A percentile compares a stretch with the other conserved stretches of the same genome.
Conservation (phyloP, 2,329 filamentous ascomycete genomes). For the Botryotinia calthae region DNA sequence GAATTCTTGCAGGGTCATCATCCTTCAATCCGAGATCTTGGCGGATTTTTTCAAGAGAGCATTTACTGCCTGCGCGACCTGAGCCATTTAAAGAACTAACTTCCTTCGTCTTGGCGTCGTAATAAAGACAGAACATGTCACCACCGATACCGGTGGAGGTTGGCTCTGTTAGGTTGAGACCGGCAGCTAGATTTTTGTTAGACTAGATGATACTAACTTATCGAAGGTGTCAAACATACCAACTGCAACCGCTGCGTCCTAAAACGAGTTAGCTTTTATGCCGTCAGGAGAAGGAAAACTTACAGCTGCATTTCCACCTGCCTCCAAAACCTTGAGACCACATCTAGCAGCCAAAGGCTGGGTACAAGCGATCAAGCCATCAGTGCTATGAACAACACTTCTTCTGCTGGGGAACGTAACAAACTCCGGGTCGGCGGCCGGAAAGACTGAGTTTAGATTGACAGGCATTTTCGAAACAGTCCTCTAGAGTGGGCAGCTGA, state of each 20-base stretch:
- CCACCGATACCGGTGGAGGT: slow-evolving; percentile 92
- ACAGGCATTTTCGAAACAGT: slow-evolving; percentile 34
- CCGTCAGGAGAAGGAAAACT: slow-evolving; percentile 39
- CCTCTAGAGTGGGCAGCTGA: neutral
- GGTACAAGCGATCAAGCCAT: slow-evolving; percentile 85
- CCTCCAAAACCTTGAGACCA: slow-evolving; percentile 77
- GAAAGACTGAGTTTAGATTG: slow-evolving; percentile 37
- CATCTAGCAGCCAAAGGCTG: slow-evolving; percentile 88
- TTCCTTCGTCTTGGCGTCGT: slow-evolving; percentile 58
- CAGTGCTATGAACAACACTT: slow-evolving; percentile 89
- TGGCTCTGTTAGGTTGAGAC: slow-evolving; percentile 90
- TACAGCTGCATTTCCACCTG: slow-evolving; percentile 91
- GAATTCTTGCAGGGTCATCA: slow-evolving; percentile 59
- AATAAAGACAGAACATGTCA: slow-evolving; percentile 59
- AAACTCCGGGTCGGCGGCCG: slow-evolving; percentile 45
- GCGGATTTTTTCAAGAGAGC: slow-evolving; percentile 67
- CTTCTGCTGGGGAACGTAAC: slow-evolving; percentile 72
- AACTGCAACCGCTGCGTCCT: slow-evolving; percentile 96
- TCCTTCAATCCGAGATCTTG: slow-evolving; percentile 64
- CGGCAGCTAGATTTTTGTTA: slow-evolving; percentile 62
- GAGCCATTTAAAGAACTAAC: slow-evolving; percentile 90
- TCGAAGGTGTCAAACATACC: slow-evolving; percentile 49
- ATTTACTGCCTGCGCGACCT: slow-evolving; percentile 72
- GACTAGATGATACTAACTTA: neutral
- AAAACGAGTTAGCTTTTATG: slow-evolving; percentile 16